These are phyloP conservation scores for Ophiostoma quercus DNA, from an alignment of 2,329 filamentous ascomycete species.

Conservation along the genomic window DNA sequence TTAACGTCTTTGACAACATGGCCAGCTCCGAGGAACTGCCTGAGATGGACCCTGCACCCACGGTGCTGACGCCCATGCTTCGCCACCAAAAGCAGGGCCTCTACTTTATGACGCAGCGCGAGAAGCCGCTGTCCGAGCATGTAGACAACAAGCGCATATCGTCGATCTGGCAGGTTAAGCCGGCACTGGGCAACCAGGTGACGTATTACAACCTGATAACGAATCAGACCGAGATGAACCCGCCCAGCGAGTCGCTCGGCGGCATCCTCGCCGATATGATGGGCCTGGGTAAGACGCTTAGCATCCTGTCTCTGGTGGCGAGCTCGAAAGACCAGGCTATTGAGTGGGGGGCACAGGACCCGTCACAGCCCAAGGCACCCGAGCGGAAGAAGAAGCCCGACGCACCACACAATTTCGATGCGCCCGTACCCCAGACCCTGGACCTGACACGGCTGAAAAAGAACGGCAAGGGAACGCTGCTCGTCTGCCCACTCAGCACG, in stretches of 20 bases:
- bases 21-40: constrained; percentile 70
- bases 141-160: constrained; percentile 56
- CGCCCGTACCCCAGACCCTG: constrained; percentile 41
- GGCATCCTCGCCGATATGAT: constrained; percentile 82
- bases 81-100: constrained; percentile 87
- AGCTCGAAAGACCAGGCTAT: constrained; percentile 58
- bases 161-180: constrained; percentile 69
- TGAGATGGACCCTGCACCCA: constrained; percentile 59
- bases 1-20: constrained; percentile 82
- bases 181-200: constrained; percentile 47
- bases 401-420: constrained; percentile 34
- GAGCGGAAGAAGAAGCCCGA: constrained; percentile 38
- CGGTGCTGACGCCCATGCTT: constrained; percentile 64
- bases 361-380: constrained; percentile 45
- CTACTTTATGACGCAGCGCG: constrained; percentile 76
- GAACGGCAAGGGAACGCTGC: constrained; percentile 74
- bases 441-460: constrained; percentile 49
- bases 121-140: constrained; percentile 59
- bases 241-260: constrained; percentile 63
- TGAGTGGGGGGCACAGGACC: constrained; percentile 54
- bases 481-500: constrained; percentile 85
- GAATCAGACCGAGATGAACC: constrained; percentile 54
- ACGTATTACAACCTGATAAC: constrained; percentile 83
- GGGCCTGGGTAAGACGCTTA: constrained; percentile 83
- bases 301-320: constrained; percentile 72